These are phyloP conservation scores for Paraleonurus japonicus DNA, from an alignment of 257 asterid species.

Conservation along the genomic window DNA sequence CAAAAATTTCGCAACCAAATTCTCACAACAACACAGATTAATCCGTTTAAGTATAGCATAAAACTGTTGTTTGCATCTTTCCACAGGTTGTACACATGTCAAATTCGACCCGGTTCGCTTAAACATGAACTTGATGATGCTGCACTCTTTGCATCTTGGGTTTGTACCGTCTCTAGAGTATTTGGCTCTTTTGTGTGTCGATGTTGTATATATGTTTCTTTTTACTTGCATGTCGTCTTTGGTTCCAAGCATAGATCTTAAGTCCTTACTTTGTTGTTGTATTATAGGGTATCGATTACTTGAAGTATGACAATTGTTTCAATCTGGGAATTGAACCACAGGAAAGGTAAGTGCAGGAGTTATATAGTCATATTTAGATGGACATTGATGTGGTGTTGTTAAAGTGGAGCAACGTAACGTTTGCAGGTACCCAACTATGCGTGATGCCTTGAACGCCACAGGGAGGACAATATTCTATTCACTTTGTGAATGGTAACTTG, in stretches of 20 bases:
- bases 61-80: neutral
- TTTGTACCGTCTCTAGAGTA: conserved; percentile 31
- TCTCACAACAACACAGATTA: too few species aligned
- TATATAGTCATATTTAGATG: neutral
- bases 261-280: too few species aligned
- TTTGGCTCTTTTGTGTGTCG: neutral
- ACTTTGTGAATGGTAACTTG: conserved; percentile 81
- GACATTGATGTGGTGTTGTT: conserved; percentile 13
- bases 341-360: conserved; percentile 49
- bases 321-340: conserved; percentile 82
- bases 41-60: too few species aligned
- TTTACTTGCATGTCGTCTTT: neutral
- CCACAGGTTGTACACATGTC: conserved; percentile 75
- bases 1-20: too few species aligned
- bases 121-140: conserved; percentile 83
- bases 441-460: conserved; percentile 89
- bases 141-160: conserved; percentile 86
- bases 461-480: conserved; percentile 80
- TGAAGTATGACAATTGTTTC: conserved; percentile 96
- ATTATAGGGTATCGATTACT: conserved; percentile 90
- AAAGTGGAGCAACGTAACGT: neutral
- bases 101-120: conserved; percentile 95
- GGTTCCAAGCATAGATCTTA: too few species aligned
- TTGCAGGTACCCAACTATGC: conserved; percentile 94
- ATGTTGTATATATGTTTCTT: neutral